These are phyloP conservation scores for Pythium vanterpoolii DNA, from an alignment of 352 stramenopile genomes.

Conservation along the genomic window DNA sequence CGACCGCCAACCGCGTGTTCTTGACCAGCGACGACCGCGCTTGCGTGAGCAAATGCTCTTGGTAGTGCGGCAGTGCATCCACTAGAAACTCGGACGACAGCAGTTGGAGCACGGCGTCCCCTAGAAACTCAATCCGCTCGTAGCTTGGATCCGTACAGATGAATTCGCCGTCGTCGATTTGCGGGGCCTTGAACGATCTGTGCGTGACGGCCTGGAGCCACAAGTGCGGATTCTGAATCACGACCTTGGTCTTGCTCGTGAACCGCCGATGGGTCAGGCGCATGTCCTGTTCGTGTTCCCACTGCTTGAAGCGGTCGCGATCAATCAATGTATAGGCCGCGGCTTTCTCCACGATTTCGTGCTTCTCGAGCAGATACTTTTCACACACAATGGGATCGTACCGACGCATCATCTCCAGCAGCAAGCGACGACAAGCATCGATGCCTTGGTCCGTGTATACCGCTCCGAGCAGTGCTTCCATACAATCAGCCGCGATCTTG, in stretches of 20 bases:
- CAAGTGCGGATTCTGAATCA: slow-evolving; percentile 62
- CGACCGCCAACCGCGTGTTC: slow-evolving; percentile 68
- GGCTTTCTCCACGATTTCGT: slow-evolving; percentile 43
- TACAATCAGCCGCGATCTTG: slow-evolving; percentile 83
- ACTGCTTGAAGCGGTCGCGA: slow-evolving; percentile 43
- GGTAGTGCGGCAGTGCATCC: slow-evolving; percentile 75
- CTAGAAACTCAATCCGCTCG: slow-evolving; percentile 84
- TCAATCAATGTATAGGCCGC: slow-evolving; percentile 54
- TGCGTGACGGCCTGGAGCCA: slow-evolving; percentile 82
- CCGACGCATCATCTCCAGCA: slow-evolving; percentile 58
- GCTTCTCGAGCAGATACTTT: slow-evolving; percentile 54
- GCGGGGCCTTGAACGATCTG: slow-evolving; percentile 64
- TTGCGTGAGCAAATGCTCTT: slow-evolving; percentile 77
- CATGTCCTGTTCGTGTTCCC: slow-evolving; percentile 41
- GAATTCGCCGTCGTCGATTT: slow-evolving; percentile 70
- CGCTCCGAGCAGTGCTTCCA: slow-evolving; percentile 76
- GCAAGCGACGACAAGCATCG: slow-evolving; percentile 51
- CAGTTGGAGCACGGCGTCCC: slow-evolving; percentile 78
- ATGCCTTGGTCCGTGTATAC: slow-evolving; percentile 84
- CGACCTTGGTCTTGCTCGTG: slow-evolving; percentile 37
- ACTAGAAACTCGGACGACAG: slow-evolving; percentile 79
- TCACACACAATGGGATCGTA: slow-evolving; percentile 55
- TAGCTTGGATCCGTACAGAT: slow-evolving; percentile 69
- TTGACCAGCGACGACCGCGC: slow-evolving; percentile 82
- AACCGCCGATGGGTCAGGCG: slow-evolving; percentile 58